Conservation (phyloP, 768 basidiomycete species). For the Boletus fagicola region DNA sequence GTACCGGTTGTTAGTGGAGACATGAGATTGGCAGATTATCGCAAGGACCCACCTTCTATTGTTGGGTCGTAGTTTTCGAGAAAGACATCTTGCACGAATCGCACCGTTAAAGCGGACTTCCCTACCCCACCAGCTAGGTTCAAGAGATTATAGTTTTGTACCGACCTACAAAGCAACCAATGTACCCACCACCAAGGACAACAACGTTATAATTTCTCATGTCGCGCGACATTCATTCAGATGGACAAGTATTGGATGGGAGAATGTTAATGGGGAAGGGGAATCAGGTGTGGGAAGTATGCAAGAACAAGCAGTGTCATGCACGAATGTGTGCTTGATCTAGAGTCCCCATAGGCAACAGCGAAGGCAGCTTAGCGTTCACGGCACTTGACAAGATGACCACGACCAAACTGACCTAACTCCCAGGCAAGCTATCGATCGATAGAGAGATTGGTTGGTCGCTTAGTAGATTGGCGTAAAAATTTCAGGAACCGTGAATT, state of each 20-base stretch:
- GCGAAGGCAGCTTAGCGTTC: conserved; percentile 5
- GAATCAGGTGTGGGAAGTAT: conserved; percentile 24
- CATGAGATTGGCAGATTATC: neutral
- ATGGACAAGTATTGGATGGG: conserved; percentile 5
- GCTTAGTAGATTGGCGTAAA: neutral
- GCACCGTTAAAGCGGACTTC: conserved; percentile 82
- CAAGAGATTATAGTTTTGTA: conserved; percentile 2
- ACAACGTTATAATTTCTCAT: conserved; percentile 78
- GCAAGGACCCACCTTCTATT: conserved; percentile 61
- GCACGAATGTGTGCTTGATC: conserved; percentile 4
- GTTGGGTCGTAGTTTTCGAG: conserved; percentile 80
- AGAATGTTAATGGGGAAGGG: conserved; percentile 6
- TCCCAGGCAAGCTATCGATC: neutral
- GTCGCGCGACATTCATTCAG: conserved; percentile 9
- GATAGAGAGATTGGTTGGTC: neutral
- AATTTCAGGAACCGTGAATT: neutral
- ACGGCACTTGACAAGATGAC: neutral
- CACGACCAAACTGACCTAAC: conserved; percentile 3
- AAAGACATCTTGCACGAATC: conserved; percentile 72
- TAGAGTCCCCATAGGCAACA: neutral
- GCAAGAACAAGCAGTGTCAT: conserved; percentile 16
- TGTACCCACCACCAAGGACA: conserved; percentile 68
- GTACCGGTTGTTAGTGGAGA: conserved; percentile 13
- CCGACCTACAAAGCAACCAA: neutral
- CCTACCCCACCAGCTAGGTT: conserved; percentile 79